Evolutionary conservation across 345 rosid species (phyloP).

Genomic region (Raphanus sativus): DNA sequence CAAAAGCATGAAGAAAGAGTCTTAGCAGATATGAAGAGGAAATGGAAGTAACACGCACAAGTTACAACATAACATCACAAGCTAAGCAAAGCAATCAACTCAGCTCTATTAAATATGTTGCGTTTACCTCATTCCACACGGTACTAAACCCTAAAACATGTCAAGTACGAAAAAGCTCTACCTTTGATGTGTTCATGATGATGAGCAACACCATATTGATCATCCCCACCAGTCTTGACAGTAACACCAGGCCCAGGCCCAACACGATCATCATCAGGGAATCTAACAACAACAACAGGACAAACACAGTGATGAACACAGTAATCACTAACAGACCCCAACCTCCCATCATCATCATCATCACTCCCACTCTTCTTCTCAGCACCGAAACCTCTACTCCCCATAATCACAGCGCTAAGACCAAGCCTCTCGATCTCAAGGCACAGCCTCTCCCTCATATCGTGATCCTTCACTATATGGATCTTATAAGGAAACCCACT

Average conservation of each 20-base stretch:
- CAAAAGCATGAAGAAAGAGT: background rate
- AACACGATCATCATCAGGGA: slow-evolving; percentile 42
- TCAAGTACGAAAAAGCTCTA: background rate
- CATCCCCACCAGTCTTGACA: slow-evolving; percentile 14
- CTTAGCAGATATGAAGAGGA: background rate
- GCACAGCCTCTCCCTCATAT: slow-evolving; percentile 86
- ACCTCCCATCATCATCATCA: slow-evolving; percentile 38
- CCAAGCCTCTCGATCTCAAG: slow-evolving; percentile 86
- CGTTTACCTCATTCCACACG: too few species aligned
- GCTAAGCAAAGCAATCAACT: background rate
- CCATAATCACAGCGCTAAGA: slow-evolving; percentile 80
- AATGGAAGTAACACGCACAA: background rate
- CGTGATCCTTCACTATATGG: slow-evolving; percentile 83
- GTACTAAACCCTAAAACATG: slow-evolving; percentile 10
- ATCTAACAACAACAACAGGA: slow-evolving; percentile 74
- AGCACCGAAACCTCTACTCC: slow-evolving; percentile 86
- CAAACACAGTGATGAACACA: slow-evolving; percentile 86
- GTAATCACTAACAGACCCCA: slow-evolving; percentile 87
- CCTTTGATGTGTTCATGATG: slow-evolving; percentile 43
- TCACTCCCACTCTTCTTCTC: slow-evolving; percentile 40
- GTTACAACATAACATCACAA: background rate
- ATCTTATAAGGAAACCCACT: slow-evolving; percentile 64
- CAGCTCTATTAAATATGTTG: too few species aligned
- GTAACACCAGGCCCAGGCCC: slow-evolving; percentile 38
- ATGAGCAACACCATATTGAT: slow-evolving; percentile 20